phyloP scores from a whole-genome alignment of 2,329 filamentous ascomycete genomes.

The Beauveria sp. region DNA sequence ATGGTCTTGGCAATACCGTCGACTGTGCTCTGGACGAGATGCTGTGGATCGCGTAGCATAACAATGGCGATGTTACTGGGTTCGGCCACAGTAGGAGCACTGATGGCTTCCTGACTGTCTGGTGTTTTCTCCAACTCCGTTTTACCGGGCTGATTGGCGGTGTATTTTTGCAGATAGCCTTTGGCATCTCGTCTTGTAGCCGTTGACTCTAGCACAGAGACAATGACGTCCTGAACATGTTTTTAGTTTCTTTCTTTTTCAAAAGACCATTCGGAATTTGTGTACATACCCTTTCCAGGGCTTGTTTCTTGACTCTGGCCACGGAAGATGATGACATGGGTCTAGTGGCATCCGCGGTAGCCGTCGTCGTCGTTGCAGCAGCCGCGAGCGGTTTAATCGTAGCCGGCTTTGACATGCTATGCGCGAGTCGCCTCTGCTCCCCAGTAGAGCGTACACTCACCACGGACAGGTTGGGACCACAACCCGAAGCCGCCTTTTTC shows the following conservation, averaged over 20 bases:
- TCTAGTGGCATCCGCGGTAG: conserved; percentile 11
- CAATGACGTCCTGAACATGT: conserved; percentile 62
- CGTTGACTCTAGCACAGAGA: conserved; percentile 79
- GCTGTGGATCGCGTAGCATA: conserved; percentile 70
- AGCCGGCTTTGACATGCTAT: background rate
- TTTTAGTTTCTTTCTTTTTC: background rate
- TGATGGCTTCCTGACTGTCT: conserved; percentile 2
- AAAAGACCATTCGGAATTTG: background rate
- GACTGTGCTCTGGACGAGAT: conserved; percentile 60
- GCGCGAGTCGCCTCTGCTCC: conserved; percentile 7
- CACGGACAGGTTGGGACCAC: conserved; percentile 16
- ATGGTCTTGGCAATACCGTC: conserved; percentile 75
- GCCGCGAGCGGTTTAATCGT: conserved; percentile 5
- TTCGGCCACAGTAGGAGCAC: conserved; percentile 15
- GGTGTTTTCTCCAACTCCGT: conserved; percentile 16
- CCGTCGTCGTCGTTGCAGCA: conserved; percentile 8
- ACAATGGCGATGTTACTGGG: conserved; percentile 66
- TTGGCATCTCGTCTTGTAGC: conserved; percentile 90
- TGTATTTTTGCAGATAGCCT: conserved; percentile 84
- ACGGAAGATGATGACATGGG: conserved; percentile 24
- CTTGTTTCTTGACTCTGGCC: conserved; percentile 23
- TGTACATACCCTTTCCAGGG: conserved; percentile 24
- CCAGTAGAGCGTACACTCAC: background rate
- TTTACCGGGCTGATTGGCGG: conserved; percentile 22
- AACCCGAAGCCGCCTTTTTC: conserved; percentile 30